Base-by-base conservation (phyloP, 495 filamentous ascomycete genomes). In the Hyaloscypha hepaticicola region DNA sequence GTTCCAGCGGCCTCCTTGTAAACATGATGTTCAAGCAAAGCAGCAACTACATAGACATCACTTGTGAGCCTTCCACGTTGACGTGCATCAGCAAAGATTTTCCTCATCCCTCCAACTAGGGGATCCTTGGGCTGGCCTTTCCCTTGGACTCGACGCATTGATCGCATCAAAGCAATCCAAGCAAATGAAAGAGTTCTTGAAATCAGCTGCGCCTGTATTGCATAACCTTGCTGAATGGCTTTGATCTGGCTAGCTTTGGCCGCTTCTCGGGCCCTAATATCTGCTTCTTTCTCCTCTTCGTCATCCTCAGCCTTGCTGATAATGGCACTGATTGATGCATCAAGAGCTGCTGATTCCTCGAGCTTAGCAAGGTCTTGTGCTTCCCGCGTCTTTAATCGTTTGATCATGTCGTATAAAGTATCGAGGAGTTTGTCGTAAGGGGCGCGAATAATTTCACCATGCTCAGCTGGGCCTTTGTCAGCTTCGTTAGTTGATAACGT, bases 141-240 rank as follows among this genome's bases (percentile, higher is more conserved):
- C 57, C 95, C 95, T 74, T 97, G 92, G 31, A 99, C 83, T 51
- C 95, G 91, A 52, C 96, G 89, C 86, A 97, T 95, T 19, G 92
- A 88, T 53, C 95, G 88, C 81, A 97, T 96, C 41, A 97, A 79
- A 28, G 91, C 90, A 72, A 99, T 94, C 95, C 95, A 99, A 21
- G 88, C 88, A 72, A 90, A 93, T 0, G 96, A 93, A 55, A 98
- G 85, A 0, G 88, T 90, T 65, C 87, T 88, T 19, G 87, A 90
- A 19, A 97, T 77, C 9, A 89, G 76, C 22, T 86, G 83, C 27
- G 87, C 87, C 68, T 96, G 90, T 4, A 84, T 83, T 6, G 82
- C 83, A 68, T 87, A 88, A 1, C 87, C 86, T 57, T 90, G 83
- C 63, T 88, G 85, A 16, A 96, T 82, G 11, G 85, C 84, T 60